phyloP scores from a whole-genome alignment of 2,329 filamentous ascomycete genomes.

The Fusarium solani-melongenae region DNA sequence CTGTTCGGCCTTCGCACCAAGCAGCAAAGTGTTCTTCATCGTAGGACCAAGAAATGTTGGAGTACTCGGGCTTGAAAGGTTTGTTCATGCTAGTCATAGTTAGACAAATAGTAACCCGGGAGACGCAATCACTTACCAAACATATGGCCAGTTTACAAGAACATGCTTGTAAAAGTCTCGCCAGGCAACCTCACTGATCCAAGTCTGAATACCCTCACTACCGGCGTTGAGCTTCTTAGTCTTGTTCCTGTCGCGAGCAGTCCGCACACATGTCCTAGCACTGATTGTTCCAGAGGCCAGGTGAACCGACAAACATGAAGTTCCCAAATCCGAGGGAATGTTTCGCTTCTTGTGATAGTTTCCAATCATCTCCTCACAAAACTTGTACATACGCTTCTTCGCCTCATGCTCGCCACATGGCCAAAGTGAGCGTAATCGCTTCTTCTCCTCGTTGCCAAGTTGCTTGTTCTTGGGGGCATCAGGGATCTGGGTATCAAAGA shows the following conservation, averaged over 20 bases:
- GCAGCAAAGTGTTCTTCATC: conserved; percentile 73
- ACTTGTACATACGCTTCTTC: conserved; percentile 69
- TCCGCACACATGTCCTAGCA: conserved; percentile 72
- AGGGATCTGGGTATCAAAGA: conserved; percentile 73
- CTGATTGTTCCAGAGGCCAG: conserved; percentile 76
- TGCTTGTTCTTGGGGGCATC: conserved; percentile 71
- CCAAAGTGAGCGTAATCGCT: conserved; percentile 70
- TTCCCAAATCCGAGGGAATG: conserved; percentile 69
- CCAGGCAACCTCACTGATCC: conserved; percentile 89
- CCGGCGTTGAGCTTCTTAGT: conserved; percentile 75
- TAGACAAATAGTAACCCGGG: background rate
- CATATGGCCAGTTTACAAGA: conserved; percentile 84
- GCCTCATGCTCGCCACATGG: conserved; percentile 83
- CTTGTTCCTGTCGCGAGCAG: conserved; percentile 71
- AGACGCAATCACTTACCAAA: conserved; percentile 65
- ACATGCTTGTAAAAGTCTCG: conserved; percentile 91
- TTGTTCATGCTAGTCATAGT: conserved; percentile 62
- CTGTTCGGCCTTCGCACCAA: conserved; percentile 81
- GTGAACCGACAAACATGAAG: conserved; percentile 78
- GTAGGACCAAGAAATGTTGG: conserved; percentile 86
- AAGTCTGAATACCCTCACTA: conserved; percentile 72
- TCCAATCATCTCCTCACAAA: conserved; percentile 71
- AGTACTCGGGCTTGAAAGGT: conserved; percentile 82
- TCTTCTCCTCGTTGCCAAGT: conserved; percentile 68
- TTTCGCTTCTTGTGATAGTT: conserved; percentile 75